Evolutionary conservation across 1,139 yeast species (phyloP).

Genomic region (Kluyveromyces sp.): DNA sequence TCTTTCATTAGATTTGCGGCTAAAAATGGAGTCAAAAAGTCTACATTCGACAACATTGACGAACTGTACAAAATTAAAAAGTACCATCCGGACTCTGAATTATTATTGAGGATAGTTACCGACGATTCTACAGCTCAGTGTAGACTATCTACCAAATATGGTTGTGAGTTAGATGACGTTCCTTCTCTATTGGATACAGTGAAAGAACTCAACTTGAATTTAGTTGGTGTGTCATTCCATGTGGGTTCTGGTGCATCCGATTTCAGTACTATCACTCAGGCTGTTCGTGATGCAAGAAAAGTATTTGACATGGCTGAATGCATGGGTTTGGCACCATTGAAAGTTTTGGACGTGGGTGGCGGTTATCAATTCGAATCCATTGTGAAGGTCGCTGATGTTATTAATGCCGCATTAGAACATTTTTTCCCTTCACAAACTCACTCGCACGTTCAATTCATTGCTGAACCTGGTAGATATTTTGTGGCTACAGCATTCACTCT

Average conservation of each 20-base stretch:
- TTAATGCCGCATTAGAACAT: constrained; percentile 47
- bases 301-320: constrained; percentile 56
- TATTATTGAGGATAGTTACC: constrained; percentile 76
- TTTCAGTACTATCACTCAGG: constrained; percentile 56
- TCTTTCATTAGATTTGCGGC: constrained; percentile 72
- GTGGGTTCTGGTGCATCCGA: constrained; percentile 93
- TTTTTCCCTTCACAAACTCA: constrained; percentile 43
- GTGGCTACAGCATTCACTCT: constrained; percentile 82
- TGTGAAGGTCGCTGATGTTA: constrained; percentile 49
- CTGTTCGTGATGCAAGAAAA: constrained; percentile 60
- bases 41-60: constrained; percentile 85
- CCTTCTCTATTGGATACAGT: constrained; percentile 54
- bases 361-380: constrained; percentile 76
- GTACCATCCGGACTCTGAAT: constrained; percentile 59
- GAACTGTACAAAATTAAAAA: constrained; percentile 70
- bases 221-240: constrained; percentile 89
- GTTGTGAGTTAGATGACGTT: constrained; percentile 60
- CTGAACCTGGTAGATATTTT: constrained; percentile 92
- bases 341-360: constrained; percentile 82
- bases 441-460: constrained; percentile 51
- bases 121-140: constrained; percentile 88
- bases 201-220: constrained; percentile 48
- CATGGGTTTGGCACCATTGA: constrained; percentile 20
- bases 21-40: constrained; percentile 47
- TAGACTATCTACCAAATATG: constrained; percentile 82